Evolutionary conservation across 179 eudicot species (phyloP).

Genomic region (Amaranthus tricolor): DNA sequence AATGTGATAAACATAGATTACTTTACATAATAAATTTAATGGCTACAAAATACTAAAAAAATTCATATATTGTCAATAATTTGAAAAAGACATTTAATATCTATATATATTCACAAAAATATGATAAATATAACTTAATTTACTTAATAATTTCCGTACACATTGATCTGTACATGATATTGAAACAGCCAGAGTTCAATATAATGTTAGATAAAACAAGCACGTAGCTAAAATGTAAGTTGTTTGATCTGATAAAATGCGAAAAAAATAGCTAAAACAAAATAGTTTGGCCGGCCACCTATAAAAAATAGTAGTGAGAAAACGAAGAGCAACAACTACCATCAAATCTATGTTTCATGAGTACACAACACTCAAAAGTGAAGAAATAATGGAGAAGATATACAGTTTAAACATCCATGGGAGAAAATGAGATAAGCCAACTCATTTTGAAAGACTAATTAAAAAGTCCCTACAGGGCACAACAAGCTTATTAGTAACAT

Average conservation of each 20-base stretch:
- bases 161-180: too few species aligned
- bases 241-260: background rate
- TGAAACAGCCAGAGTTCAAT: too few species aligned
- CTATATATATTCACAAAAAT: too few species aligned
- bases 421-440: conserved; percentile 12
- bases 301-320: background rate
- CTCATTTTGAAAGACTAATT: conserved; percentile 9
- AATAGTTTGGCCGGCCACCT: background rate
- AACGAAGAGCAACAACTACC: conserved; percentile 4
- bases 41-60: too few species aligned
- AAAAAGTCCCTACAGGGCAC: background rate
- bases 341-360: conserved; percentile 31
- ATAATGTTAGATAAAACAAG: too few species aligned
- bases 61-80: too few species aligned
- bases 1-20: too few species aligned
- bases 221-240: background rate
- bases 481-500: background rate
- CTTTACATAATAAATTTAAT: too few species aligned
- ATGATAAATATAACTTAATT: too few species aligned
- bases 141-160: too few species aligned
- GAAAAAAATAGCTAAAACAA: background rate
- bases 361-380: conserved; percentile 26
- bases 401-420: background rate
- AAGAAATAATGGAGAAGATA: conserved; percentile 7
- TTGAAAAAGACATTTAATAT: too few species aligned